Evolutionary conservation across 192 early-diverging fungal genomes (phyloP), one percentile per base, ranked within the genome.

Genomic region (Entomortierella parvispora): DNA sequence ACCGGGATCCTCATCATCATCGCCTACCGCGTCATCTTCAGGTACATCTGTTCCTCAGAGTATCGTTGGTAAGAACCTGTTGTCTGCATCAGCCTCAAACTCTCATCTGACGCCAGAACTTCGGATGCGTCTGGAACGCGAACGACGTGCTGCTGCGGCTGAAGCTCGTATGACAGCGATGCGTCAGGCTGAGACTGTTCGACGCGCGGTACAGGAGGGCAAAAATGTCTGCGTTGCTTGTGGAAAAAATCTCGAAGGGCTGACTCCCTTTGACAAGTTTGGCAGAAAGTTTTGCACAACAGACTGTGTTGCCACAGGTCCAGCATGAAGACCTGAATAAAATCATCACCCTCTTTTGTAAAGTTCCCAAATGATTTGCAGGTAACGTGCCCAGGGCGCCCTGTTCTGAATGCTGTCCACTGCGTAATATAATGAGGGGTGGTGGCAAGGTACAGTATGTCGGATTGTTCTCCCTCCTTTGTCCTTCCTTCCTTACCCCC

Each of bases 241-340:
- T 74, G 88, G 85, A 8, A 87, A 85, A 53, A 68, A 79, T 2
- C 58, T 95, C 50, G 82, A 79, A 29, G 85, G 81, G 0, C 11
- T 86, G 23, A 74, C 82, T 0, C 86, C 93, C 1, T 95, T 95
- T 86, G 92, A 93, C 49, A 91, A 92, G 83, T 88, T 88, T 65
- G 83, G 89, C 69, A 91, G 84, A 61, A 82, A 83, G 56, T 89
- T 84, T 65, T 89, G 87, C 61, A 89, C 85, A 43, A 74, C 82
- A 3, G 51, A 81, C 15, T 89, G 87, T 53, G 80, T 82, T 18
- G 64, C 69, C 53, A 71, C 67, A 17, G 68, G 69, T 28, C 78
- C 68, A 18, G 78, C 69, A 2, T 70, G 32, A 56, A 32, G 18
- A 47, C 23, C 2, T 0, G 15, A 20, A 71, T 1, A 33, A 49